These are phyloP conservation scores for Cylindrodendrum hubeiense DNA, from an alignment of 2,329 filamentous ascomycete species.

Conservation along the genomic window DNA sequence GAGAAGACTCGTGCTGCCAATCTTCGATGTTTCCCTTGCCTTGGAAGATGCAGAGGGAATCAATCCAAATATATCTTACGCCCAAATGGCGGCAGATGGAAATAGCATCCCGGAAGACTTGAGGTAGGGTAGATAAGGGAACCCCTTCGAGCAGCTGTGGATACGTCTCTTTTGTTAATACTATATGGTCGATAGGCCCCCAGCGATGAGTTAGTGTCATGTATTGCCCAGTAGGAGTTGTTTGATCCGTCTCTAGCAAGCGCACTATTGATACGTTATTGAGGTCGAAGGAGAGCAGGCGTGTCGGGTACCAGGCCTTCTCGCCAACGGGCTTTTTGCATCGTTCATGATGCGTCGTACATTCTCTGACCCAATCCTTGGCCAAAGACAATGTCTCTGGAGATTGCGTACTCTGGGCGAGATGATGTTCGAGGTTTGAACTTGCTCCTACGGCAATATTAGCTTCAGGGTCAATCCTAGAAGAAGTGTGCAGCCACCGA, in stretches of 20 bases:
- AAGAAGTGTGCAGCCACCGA: too few species aligned
- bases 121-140: neutral
- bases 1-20: neutral
- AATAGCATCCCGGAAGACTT: constrained; percentile 12
- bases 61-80: constrained; percentile 10
- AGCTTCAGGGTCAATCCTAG: too few species aligned
- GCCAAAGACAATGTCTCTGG: neutral
- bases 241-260: neutral
- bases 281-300: neutral
- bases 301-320: constrained; percentile 10
- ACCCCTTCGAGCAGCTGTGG: neutral
- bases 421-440: neutral
- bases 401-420: constrained; percentile 8
- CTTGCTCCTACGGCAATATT: too few species aligned
- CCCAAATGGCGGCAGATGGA: constrained; percentile 4
- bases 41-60: constrained; percentile 19
- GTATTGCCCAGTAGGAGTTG: neutral
- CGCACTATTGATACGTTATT: neutral
- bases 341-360: neutral
- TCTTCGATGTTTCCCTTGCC: neutral
- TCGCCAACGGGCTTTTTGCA: neutral
- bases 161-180: constrained; percentile 1
- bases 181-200: neutral
- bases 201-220: constrained; percentile 17
- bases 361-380: constrained; percentile 1